Conservation (phyloP, 768 basidiomycete species). For the Tubosaeta sp. region DNA sequence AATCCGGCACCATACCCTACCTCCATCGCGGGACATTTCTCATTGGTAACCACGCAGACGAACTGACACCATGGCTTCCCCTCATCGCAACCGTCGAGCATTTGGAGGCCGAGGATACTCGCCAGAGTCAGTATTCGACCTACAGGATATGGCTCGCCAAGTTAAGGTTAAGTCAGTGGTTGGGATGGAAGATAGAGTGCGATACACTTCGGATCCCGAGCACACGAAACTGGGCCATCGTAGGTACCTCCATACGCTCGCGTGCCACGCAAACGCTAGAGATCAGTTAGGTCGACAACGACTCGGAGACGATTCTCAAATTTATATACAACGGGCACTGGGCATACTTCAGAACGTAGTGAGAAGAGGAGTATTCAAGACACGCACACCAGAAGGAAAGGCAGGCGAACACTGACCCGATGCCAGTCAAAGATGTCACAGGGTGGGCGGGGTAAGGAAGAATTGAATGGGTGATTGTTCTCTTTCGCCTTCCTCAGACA, state of each 20-base stretch:
- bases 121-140: slow-evolving; percentile 66
- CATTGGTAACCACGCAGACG: slow-evolving; percentile 95
- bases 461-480: slow-evolving; percentile 24
- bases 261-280: neutral
- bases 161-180: slow-evolving; percentile 61
- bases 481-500: slow-evolving; percentile 31
- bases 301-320: slow-evolving; percentile 11
- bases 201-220: slow-evolving; percentile 88
- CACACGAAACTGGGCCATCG: slow-evolving; percentile 88
- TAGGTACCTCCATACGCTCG: slow-evolving; percentile 51
- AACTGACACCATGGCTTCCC: slow-evolving; percentile 93
- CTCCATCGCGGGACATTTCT: slow-evolving; percentile 59
- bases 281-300: slow-evolving; percentile 24
- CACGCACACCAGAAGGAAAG: slow-evolving; percentile 70
- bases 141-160: slow-evolving; percentile 87
- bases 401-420: slow-evolving; percentile 25
- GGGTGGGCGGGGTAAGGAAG: slow-evolving; percentile 6
- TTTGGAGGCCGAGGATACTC: slow-evolving; percentile 58
- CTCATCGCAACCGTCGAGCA: slow-evolving; percentile 61
- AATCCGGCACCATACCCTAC: slow-evolving; percentile 16
- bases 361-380: slow-evolving; percentile 66
- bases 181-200: slow-evolving; percentile 85
- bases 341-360: slow-evolving; percentile 53
- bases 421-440: neutral
- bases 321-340: slow-evolving; percentile 38